A percentile compares a stretch with the other conserved stretches of the same genome.
These are phyloP conservation scores for Tulasnella sp. DNA, from an alignment of 768 basidiomycete species.

Conservation along the genomic window DNA sequence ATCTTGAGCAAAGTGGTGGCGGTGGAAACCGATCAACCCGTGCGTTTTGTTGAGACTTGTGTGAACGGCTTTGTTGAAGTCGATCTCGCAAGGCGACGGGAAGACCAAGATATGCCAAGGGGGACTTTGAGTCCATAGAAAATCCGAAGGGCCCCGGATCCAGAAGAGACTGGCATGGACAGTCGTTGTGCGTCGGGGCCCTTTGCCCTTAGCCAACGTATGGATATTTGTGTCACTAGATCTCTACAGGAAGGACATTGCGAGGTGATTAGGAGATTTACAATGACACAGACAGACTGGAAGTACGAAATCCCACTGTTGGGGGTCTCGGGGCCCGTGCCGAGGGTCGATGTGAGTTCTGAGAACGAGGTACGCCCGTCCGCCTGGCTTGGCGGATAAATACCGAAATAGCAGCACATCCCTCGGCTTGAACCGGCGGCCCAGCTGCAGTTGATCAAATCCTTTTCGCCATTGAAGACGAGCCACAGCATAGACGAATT, in stretches of 20 bases:
- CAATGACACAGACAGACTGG: neutral
- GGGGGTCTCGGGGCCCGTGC: neutral
- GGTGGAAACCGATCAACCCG: neutral
- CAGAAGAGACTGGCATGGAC: neutral
- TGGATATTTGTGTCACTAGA: neutral
- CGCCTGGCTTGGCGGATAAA: conserved; percentile 2
- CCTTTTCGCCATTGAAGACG: no score
- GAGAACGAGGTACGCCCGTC: neutral
- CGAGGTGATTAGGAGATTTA: neutral
- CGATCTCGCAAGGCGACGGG: no score
- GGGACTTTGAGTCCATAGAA: neutral
- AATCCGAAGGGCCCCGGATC: neutral
- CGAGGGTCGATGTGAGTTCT: neutral
- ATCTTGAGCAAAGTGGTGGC: neutral
- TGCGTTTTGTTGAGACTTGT: neutral
- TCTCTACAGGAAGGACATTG: neutral
- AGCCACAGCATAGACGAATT: no score
- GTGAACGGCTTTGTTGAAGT: neutral
- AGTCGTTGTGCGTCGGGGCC: neutral
- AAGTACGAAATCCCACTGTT: neutral
- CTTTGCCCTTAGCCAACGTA: neutral
- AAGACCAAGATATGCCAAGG: neutral
- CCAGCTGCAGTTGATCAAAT: neutral
- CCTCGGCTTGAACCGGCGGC: neutral
- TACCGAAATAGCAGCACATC: neutral